Base-by-base conservation (phyloP, 2,329 filamentous ascomycete genomes). In the Epichloe festucae region DNA sequence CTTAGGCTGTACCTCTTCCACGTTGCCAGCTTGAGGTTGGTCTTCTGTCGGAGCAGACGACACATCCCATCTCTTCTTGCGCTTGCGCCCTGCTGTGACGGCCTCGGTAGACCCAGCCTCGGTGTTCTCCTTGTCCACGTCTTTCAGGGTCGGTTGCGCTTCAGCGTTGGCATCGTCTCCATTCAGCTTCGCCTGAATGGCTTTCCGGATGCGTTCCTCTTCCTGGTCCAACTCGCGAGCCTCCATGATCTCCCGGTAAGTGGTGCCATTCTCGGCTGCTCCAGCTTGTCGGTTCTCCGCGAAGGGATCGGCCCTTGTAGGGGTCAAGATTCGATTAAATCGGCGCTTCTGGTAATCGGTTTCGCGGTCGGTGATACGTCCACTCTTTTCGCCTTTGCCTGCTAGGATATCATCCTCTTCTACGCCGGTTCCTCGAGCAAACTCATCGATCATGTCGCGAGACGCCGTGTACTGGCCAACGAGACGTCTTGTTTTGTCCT, bases 311-410 rank as follows among this genome's bases (percentile, higher is more conserved):
- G 84, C 87, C 62, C 89, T 83, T 8, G 87, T 89, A 4, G 90
- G 89, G 21, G 89, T 93, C 56, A 97, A 75, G 49, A 81, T 83
- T 55, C 93, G 89, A 65, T 95, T 84, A 67, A 95, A 94, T 54
- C 90, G 83, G 58, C 90, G 87, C 71, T 95, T 95, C 71, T 98
- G 94, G 66, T 98, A 98, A 64, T 97, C 91, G 56, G 89, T 94
- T 73, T 97, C 91, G 62, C 93, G 85, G 65, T 94, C 91, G 55
- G 84, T 77, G 63, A 98, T 97, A 61, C 91, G 84, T 53, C 86
- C 89, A 66, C 89, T 87, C 70, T 91, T 87, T 73, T 97, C 93
- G 59, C 80, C 78, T 59, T 84, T 81, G 44, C 85, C 87, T 48
- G 89, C 77, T 56, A 98, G 75, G 6, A 91, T 84, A 62, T 98